Evolutionary conservation across 2,329 filamentous ascomycete genomes (phyloP).

Genomic region (Chrysoporthe austroafricana): DNA sequence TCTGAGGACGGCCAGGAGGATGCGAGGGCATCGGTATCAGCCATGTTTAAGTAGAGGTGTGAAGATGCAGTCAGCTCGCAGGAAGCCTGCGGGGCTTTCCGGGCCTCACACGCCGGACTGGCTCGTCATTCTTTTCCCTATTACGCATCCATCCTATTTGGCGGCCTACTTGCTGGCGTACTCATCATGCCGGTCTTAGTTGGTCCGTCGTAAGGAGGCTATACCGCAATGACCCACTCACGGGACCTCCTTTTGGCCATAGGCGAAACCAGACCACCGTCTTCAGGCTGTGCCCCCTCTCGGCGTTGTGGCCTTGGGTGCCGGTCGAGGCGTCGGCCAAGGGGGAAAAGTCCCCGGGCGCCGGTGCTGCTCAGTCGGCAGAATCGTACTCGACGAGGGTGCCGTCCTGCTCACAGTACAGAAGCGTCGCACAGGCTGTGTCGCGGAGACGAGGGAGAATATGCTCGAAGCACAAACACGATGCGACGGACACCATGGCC

Average conservation of each 20-base stretch:
- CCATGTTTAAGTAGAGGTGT: background rate
- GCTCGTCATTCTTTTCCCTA: conserved; percentile 14
- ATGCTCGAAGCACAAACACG: background rate
- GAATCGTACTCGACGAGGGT: conserved; percentile 2
- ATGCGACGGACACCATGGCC: background rate
- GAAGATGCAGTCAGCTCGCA: background rate
- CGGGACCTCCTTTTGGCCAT: background rate
- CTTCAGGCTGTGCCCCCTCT: background rate
- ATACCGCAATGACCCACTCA: background rate
- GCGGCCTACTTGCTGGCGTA: conserved; percentile 1
- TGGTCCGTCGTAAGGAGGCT: conserved; percentile 8
- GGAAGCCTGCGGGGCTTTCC: conserved; percentile 10
- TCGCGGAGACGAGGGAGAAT: background rate
- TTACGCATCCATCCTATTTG: conserved; percentile 1
- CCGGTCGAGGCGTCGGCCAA: conserved; percentile 18
- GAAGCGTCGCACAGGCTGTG: background rate
- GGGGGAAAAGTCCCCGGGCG: conserved; percentile 15
- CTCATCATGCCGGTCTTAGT: conserved; percentile 7
- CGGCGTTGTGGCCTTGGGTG: conserved; percentile 9
- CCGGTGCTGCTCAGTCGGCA: conserved; percentile 13
- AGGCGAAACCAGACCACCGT: background rate
- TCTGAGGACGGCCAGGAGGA: background rate
- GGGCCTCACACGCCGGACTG: background rate
- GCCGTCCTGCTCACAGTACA: no score
- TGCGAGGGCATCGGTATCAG: background rate